A percentile compares a stretch with the other conserved stretches of the same genome.
Evolutionary conservation across 495 filamentous ascomycete species (phyloP).

Genomic region (Jackrogersella minutella): DNA sequence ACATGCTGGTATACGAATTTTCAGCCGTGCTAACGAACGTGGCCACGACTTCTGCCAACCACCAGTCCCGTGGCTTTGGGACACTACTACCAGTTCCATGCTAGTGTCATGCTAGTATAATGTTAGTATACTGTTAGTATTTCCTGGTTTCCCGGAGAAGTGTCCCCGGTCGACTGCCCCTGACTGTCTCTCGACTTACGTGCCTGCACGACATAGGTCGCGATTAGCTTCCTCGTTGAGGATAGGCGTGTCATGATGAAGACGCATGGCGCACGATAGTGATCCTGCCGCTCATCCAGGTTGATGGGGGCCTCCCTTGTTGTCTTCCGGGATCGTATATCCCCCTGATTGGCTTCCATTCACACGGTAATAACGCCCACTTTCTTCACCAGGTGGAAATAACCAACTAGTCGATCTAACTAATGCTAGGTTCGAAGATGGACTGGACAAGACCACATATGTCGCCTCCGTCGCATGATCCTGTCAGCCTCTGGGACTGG

Average conservation of each 20-base stretch:
- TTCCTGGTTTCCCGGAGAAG: background rate
- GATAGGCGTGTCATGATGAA: background rate
- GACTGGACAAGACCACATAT: background rate
- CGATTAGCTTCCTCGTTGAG: slow-evolving; percentile 4
- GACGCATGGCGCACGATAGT: background rate
- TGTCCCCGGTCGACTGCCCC: background rate
- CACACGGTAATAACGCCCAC: slow-evolving; percentile 8
- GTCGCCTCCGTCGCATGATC: background rate
- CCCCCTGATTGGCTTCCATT: slow-evolving; percentile 23
- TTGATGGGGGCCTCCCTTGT: background rate
- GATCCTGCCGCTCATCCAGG: background rate
- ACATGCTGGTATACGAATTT: background rate
- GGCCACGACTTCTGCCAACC: slow-evolving; percentile 3
- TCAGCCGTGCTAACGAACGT: background rate
- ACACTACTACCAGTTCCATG: background rate
- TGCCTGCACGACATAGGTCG: background rate
- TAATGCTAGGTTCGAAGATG: background rate
- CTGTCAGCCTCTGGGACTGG: background rate
- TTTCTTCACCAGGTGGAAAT: slow-evolving; percentile 1
- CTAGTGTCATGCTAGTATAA: no score
- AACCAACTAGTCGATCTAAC: background rate
- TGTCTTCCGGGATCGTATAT: background rate
- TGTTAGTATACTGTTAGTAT: background rate
- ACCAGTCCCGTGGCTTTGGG: background rate
- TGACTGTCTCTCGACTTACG: background rate